A percentile compares a stretch with the other conserved stretches of the same genome.
phyloP scores from a whole-genome alignment of 2,329 filamentous ascomycete genomes.

The Ophiosphaerella herpotricha region DNA sequence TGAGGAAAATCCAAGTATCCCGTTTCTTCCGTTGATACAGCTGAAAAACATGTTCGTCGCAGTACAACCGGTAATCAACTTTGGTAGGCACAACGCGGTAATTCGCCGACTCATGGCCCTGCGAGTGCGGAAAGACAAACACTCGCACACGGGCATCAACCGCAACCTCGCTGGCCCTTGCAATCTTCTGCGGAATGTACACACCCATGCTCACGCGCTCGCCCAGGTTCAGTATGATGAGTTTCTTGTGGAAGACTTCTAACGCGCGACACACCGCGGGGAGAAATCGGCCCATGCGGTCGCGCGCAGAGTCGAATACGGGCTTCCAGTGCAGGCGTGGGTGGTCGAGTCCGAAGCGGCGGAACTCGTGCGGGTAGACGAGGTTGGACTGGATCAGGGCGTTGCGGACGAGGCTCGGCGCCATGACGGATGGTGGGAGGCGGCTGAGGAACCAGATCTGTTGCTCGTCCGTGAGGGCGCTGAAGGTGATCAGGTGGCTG shows the following conservation, averaged over 20 bases:
- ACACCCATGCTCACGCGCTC: constrained; percentile 48
- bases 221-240: constrained; percentile 45
- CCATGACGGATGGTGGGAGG: constrained; percentile 32
- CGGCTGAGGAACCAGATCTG: constrained; percentile 45
- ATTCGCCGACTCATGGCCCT: constrained; percentile 39
- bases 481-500: constrained; percentile 19
- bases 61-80: constrained; percentile 46
- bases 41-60: constrained; percentile 44
- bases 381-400: constrained; percentile 45
- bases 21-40: constrained; percentile 42
- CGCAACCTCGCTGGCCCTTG: constrained; percentile 37
- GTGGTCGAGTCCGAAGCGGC: constrained; percentile 41
- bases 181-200: constrained; percentile 47
- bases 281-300: constrained; percentile 46
- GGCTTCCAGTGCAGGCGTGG: constrained; percentile 47
- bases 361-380: constrained; percentile 35
- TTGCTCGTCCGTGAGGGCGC: constrained; percentile 36
- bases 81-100: constrained; percentile 46
- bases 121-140: constrained; percentile 48
- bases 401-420: constrained; percentile 43
- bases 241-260: constrained; percentile 47
- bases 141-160: constrained; percentile 44
- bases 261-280: constrained; percentile 34
- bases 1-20: constrained; percentile 49
- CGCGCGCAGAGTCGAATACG: constrained; percentile 39